These are phyloP conservation scores for Senna tora DNA, from an alignment of 306 rosid genomes.

Conservation along the genomic window DNA sequence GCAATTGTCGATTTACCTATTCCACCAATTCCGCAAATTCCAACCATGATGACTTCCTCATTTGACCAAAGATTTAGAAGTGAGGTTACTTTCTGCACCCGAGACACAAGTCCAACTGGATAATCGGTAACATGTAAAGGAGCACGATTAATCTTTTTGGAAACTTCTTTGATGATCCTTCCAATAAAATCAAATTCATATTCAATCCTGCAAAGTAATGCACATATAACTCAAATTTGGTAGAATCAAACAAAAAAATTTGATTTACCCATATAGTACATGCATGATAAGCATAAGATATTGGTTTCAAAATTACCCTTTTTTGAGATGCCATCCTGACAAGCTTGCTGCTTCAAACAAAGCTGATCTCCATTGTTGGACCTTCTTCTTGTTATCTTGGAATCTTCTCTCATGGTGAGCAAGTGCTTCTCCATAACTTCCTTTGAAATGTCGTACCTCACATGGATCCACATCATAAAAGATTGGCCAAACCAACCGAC, in stretches of 20 bases:
- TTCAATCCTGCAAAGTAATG: too few species aligned
- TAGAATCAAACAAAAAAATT: too few species aligned
- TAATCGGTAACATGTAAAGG: background rate
- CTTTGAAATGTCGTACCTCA: background rate
- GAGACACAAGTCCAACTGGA: conserved; percentile 27
- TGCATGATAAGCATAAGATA: background rate
- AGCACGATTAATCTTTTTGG: background rate
- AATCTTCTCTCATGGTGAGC: too few species aligned
- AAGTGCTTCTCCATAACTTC: background rate
- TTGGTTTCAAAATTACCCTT: too few species aligned
- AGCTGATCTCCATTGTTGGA: conserved; percentile 6
- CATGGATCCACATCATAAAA: conserved; percentile 16
- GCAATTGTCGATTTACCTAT: conserved; percentile 26
- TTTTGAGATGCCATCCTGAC: conserved; percentile 4
- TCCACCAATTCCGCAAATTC: conserved; percentile 18
- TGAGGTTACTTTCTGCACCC: background rate
- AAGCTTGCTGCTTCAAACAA: background rate
- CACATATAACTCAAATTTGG: too few species aligned
- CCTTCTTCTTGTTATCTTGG: background rate
- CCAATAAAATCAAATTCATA: too few species aligned
- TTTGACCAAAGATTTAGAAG: background rate
- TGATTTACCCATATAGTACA: too few species aligned
- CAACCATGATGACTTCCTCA: background rate
- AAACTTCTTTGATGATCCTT: background rate
- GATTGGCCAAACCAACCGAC: background rate